phyloP scores from a whole-genome alignment of 2,329 filamentous ascomycete species.

The Intubia oerlemansii region DNA sequence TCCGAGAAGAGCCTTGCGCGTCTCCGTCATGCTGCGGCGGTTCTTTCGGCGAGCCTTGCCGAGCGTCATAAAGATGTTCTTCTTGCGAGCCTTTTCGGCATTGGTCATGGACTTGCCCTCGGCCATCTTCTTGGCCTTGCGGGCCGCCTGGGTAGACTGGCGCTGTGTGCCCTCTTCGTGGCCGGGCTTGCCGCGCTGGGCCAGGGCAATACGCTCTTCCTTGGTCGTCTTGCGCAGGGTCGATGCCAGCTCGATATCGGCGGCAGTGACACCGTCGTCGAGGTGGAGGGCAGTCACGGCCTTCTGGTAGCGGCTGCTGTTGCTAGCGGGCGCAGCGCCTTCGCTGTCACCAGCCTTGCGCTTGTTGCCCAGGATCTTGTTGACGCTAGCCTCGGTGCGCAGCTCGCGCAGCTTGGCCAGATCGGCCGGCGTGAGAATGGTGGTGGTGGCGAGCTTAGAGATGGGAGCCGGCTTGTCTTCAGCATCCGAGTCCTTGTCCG shows the following conservation, averaged over 20 bases:
- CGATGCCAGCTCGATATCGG: slow-evolving; percentile 75
- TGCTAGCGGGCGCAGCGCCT: too few relatives aligned
- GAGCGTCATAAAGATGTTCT: slow-evolving; percentile 98
- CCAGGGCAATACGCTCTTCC: slow-evolving; percentile 70
- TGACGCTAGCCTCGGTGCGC: slow-evolving; percentile 49
- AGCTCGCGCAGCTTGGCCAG: slow-evolving; percentile 87
- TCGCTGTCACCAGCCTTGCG: too few relatives aligned
- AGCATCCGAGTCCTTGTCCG: slow-evolving; percentile 21
- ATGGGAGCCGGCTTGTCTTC: slow-evolving; percentile 22
- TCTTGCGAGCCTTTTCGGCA: slow-evolving; percentile 86
- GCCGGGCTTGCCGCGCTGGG: slow-evolving; percentile 60
- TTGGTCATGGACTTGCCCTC: slow-evolving; percentile 95
- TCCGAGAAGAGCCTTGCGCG: slow-evolving; percentile 55
- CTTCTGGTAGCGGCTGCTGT: slow-evolving; percentile 22
- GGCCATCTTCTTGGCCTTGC: slow-evolving; percentile 68
- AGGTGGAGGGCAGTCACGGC: slow-evolving; percentile 39
- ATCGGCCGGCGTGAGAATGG: slow-evolving; percentile 87
- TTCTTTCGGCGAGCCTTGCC: slow-evolving; percentile 92
- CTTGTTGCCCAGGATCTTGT: slow-evolving; percentile 31
- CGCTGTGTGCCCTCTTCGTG: slow-evolving; percentile 62
- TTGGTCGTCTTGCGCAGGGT: slow-evolving; percentile 67
- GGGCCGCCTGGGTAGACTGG: slow-evolving; percentile 56
- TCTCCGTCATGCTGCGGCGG: slow-evolving; percentile 80
- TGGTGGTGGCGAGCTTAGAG: slow-evolving; percentile 70
- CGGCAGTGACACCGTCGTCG: slow-evolving; percentile 78